Evolutionary conservation across 2,329 filamentous ascomycete genomes (phyloP), one percentile per base, ranked within the genome.

Genomic region (Byssothecium circinans): DNA sequence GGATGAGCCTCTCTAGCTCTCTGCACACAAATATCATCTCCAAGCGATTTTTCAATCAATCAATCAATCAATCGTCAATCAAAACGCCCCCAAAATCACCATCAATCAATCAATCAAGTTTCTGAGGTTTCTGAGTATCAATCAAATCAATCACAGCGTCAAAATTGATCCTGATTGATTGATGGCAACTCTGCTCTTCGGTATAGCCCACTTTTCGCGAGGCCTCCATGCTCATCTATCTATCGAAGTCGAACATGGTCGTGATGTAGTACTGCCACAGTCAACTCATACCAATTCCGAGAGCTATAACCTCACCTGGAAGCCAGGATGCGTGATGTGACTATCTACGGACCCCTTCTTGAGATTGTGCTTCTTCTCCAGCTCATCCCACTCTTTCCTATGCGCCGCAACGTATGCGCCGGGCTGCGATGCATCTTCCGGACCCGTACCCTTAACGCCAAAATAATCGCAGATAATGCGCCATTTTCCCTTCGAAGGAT

Each of bases 401-500:
- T 68, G 62, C 37, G 49, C 53, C 34, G 52, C 57, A 34, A 68
- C 61, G 38, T 67, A 68, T 7, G 58, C 58, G 8, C 58, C 61
- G 2, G 63, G 63, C 48, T 66, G 62, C 6, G 62, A 61, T 15
- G 62, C 53, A 44, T 61, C 53, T 42, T 57, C 57, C 5, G 64
- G 64, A 0, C 61, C 61, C 7, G 70, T 70, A 1, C 75, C 75
- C 52, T 72, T 72, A 32, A 78, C 59, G 2, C 73, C 72, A 61
- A 78, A 78, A 53, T 76, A 77, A 6, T 72, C 66, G 54, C 72
- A 75, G 36, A 77, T 71, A 5, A 75, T 55, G 2, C 74, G 73
- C 75, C 75, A 78, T 54, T 76, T 76, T 10, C 61, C 54, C 14
- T 66, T 68, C 75, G 75, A 78, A 2, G 65, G 69, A 4, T 64